Base-by-base conservation (phyloP, 495 filamentous ascomycete genomes). In the Aspergillus biplanus region DNA sequence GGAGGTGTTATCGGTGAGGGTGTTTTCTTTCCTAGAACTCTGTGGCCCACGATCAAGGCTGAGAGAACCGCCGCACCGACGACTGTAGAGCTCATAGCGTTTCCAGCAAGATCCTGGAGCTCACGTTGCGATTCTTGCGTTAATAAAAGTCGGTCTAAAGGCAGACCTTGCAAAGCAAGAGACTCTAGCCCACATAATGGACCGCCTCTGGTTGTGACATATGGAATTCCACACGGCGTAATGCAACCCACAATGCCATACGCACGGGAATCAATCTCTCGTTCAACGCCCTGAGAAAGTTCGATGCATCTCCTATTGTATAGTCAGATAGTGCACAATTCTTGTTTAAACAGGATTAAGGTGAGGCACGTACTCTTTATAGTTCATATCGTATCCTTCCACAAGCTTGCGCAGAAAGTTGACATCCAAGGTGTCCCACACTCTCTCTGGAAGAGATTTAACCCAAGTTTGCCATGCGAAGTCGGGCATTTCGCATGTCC, bases 81-180 rank as follows among this genome's bases (percentile, higher is more conserved):
- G 7, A 92, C 88, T 0, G 92, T 89, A 4, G 88, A 84, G 4
- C 83, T 84, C 92, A 96, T 96, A 1, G 92, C 92, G 69, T 96
- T 96, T 0, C 92, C 92, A 4, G 89, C 90, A 6, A 96, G 78
- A 61, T 93, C 85, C 56, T 87, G 85, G 7, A 92, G 76, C 33
- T 95, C 80, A 9, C 77, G 75, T 44, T 90, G 82, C 0, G 79
- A 85, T 66, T 95, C 89, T 37, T 79, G 79, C 1, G 85, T 87
- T 6, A 93, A 73, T 1, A 87, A 72, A 13, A 95, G 71, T 15
- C 82, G 79, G 42, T 87, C 71, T 5, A 89, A 66, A 0, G 90
- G 89, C 42, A 96, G 70, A 0, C 91, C 92, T 74, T 96, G 92
- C 27, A 96, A 75, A 7, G 76, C 70, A 15, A 95, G 77, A 6